A percentile compares a stretch with the other conserved stretches of the same genome.
Conservation (phyloP, 495 filamentous ascomycete genomes). For the Trichoderma asperelloides region DNA sequence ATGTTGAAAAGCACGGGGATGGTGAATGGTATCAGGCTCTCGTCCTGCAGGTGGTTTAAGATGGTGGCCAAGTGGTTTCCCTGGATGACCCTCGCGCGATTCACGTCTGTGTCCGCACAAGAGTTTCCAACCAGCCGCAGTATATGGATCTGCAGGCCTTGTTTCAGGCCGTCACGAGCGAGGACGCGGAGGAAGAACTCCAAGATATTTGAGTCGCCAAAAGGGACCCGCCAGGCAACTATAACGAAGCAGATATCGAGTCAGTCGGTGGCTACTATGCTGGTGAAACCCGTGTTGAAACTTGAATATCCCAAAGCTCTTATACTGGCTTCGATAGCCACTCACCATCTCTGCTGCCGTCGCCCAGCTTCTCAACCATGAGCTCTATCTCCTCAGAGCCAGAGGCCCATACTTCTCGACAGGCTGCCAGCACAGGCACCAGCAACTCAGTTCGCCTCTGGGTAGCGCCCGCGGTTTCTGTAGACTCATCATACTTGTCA, state of each 20-base stretch:
- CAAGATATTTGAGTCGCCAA: constrained; percentile 61
- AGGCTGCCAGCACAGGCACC: constrained; percentile 14
- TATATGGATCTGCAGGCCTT: constrained; percentile 38
- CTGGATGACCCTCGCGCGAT: constrained; percentile 55
- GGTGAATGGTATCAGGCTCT: constrained; percentile 44
- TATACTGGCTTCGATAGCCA: constrained; percentile 7
- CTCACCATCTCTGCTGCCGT: constrained; percentile 61
- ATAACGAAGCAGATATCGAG: background rate
- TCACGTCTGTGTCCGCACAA: constrained; percentile 76
- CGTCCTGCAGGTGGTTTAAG: constrained; percentile 37
- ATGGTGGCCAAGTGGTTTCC: constrained; percentile 49
- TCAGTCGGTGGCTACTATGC: background rate
- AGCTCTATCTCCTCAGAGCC: constrained; percentile 31
- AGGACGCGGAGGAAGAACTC: constrained; percentile 54
- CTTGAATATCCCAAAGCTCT: background rate
- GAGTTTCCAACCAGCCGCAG: constrained; percentile 68
- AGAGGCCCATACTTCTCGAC: constrained; percentile 26
- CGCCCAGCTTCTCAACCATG: constrained; percentile 52
- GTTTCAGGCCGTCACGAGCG: constrained; percentile 25
- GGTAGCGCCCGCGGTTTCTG: background rate
- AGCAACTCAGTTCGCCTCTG: background rate
- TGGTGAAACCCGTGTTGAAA: background rate
- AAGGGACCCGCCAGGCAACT: constrained; percentile 54
- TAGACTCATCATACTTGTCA: constrained; percentile 2
- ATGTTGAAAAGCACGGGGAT: constrained; percentile 67